Evolutionary conservation across 192 early-diverging fungal species (phyloP), one percentile per base, ranked within the genome.

Genomic region (Backusella tuberculispora): DNA sequence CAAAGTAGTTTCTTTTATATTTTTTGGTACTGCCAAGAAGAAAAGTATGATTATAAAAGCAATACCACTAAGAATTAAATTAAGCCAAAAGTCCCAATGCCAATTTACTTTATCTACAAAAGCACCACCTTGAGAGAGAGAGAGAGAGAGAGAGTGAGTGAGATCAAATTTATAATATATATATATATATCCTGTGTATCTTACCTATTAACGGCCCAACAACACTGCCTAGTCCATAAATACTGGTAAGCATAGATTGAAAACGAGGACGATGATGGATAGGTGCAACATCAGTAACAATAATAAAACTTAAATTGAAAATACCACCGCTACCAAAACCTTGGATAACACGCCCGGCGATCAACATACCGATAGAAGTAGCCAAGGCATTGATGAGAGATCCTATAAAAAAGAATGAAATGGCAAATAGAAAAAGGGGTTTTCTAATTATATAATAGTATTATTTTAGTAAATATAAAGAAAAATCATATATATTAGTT

Each of bases 41-140:
- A 88, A 84, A 12, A 60, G 29, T n/a, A 79, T 71, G 38, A 75
- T 14, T 6, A 66, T 34, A 24, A 74, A 71, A 8, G 75, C 53
- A 41, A 72, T 19, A 14, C 29, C 68, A 17, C 70, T 53, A 6
- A 80, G 44, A 45, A 76, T 80, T 19, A 76, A 45, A 67, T 69
- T 76, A 5, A 80, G 14, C 79, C 85, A 92, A 77, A 92, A 94
- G 15, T 84, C 87, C 91, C 91, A 93, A n/a, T 88, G 85, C 92
- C 92, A 94, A 4, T 83, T 84, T 8, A 86, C 71, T 65, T 88
- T 80, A 29, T 92, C 90, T 0, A 88, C 81, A 69, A 94, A 92
- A 8, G 85, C 85, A 21, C 92, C 92, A 53, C 92, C 92, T 38
- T 89, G 0, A 47, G 13, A 46, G 13, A 46, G 6, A 13, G 45